Evolutionary conservation across 768 basidiomycete species (phyloP).

Genomic region (Tephrocybe sp.): DNA sequence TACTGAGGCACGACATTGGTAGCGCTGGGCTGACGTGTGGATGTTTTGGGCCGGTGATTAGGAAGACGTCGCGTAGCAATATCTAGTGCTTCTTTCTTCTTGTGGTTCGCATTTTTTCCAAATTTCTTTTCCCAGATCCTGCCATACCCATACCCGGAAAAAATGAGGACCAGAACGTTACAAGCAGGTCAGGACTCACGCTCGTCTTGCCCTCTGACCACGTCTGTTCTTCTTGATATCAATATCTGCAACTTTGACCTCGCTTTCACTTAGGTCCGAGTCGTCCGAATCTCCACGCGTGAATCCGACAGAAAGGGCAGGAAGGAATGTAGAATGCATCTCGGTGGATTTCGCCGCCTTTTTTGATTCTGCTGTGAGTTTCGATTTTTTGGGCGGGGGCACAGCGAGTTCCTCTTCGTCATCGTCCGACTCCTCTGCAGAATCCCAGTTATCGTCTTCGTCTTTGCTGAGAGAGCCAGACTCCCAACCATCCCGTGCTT

Average conservation of each 20-base stretch:
- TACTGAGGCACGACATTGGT: slow-evolving; percentile 17
- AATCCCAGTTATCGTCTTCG: slow-evolving; percentile 13
- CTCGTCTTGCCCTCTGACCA: slow-evolving; percentile 90
- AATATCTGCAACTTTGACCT: slow-evolving; percentile 49
- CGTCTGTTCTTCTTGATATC: slow-evolving; percentile 78
- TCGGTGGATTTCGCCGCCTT: slow-evolving; percentile 19
- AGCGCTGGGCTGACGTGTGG: background rate
- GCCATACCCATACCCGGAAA: too few species aligned
- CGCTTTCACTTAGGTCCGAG: slow-evolving; percentile 72
- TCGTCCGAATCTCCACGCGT: slow-evolving; percentile 74
- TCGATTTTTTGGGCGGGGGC: slow-evolving; percentile 21
- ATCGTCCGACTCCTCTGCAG: slow-evolving; percentile 27
- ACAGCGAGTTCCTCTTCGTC: slow-evolving; percentile 32
- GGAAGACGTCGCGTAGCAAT: background rate
- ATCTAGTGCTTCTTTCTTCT: slow-evolving; percentile 56
- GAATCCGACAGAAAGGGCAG: slow-evolving; percentile 85
- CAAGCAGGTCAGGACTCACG: slow-evolving; percentile 51
- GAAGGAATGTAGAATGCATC: slow-evolving; percentile 69
- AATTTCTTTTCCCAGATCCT: slow-evolving; percentile 99
- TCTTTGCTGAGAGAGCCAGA: slow-evolving; percentile 43
- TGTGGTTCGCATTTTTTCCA: slow-evolving; percentile 87
- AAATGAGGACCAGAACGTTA: background rate
- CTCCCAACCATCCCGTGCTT: slow-evolving; percentile 46
- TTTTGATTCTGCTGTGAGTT: slow-evolving; percentile 25
- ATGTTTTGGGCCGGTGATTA: background rate